These are phyloP conservation scores for Gonapodya sp. DNA, from an alignment of 192 early-diverging fungal genomes.

Conservation along the genomic window DNA sequence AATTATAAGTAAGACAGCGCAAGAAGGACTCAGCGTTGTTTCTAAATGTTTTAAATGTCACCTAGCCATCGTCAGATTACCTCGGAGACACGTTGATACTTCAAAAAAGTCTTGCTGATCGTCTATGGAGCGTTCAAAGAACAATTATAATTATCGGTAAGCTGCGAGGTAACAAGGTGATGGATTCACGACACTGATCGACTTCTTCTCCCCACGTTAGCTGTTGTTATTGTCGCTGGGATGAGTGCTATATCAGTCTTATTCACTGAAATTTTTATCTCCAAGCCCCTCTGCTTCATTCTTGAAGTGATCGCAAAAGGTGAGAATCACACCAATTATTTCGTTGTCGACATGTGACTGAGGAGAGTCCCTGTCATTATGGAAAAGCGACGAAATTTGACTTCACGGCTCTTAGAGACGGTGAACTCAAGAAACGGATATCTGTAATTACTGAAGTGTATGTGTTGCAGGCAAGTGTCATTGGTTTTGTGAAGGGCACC, in stretches of 20 bases:
- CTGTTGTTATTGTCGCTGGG: not conserved
- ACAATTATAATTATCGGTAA: not conserved
- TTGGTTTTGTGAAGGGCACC: no score
- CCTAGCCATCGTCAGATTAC: not conserved
- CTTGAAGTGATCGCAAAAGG: not conserved
- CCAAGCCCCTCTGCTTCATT: not conserved
- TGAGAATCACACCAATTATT: no score
- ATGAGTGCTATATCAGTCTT: not conserved
- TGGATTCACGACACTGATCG: not conserved
- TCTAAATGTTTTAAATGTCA: not conserved
- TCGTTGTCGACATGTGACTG: not conserved
- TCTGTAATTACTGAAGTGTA: not conserved
- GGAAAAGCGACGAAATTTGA: not conserved
- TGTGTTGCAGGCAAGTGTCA: no score
- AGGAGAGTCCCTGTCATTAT: not conserved
- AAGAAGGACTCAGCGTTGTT: no score
- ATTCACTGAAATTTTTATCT: not conserved
- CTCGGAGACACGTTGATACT: not conserved
- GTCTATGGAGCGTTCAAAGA: not conserved
- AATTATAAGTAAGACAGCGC: no score
- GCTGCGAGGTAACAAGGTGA: not conserved
- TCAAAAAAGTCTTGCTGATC: not conserved
- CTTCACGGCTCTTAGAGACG: not conserved
- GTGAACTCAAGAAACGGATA: not conserved
- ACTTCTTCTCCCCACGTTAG: not conserved